A percentile compares a stretch with the other conserved stretches of the same genome.
phyloP scores from a whole-genome alignment of 768 basidiomycete genomes.

The Hebeloma cylindrosporum region DNA sequence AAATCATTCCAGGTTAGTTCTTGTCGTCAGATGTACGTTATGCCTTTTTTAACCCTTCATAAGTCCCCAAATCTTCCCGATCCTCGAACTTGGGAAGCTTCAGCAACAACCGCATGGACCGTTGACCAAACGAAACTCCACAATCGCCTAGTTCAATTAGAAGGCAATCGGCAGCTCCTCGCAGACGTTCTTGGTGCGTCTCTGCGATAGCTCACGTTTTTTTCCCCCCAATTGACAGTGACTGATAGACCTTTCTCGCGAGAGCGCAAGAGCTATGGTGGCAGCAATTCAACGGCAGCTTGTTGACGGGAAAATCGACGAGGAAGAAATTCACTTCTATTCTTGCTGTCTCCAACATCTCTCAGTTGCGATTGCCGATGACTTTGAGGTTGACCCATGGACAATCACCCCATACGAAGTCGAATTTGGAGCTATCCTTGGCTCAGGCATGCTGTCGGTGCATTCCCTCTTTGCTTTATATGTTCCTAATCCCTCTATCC shows the following conservation, averaged over 20 bases:
- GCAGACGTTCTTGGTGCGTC: no score
- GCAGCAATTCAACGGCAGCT: background rate
- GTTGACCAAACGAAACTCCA: no score
- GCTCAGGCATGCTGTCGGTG: conserved; percentile 19
- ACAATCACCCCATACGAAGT: conserved; percentile 22
- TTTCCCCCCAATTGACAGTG: background rate
- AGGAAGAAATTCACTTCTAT: background rate
- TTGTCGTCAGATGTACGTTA: background rate
- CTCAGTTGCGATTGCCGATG: background rate
- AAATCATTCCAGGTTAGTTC: background rate
- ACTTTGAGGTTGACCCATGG: conserved; percentile 12
- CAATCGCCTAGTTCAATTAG: no score
- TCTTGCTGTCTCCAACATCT: background rate
- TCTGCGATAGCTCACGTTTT: no score
- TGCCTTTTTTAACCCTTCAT: no score
- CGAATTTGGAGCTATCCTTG: conserved; percentile 17
- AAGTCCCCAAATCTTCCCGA: no score
- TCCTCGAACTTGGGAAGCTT: no score
- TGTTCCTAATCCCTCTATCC: background rate
- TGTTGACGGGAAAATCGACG: background rate
- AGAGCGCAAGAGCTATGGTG: background rate
- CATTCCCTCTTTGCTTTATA: background rate
- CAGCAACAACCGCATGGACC: no score
- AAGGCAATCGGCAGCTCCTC: no score
- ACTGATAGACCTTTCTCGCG: background rate